These are phyloP conservation scores for Paramecium sexaurelia DNA, from an alignment of 73 alveolate genomes.

Conservation along the genomic window DNA sequence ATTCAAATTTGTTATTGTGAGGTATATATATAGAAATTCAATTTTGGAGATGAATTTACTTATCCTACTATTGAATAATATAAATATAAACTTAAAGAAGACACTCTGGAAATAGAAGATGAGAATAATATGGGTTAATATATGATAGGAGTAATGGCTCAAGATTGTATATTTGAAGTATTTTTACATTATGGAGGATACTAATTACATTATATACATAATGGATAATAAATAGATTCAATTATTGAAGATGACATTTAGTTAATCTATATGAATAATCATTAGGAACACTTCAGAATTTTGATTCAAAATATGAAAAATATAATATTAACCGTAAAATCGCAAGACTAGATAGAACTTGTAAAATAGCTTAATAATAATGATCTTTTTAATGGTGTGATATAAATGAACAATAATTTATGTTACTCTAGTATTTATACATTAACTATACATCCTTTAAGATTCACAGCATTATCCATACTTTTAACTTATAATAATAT, in stretches of 20 bases:
- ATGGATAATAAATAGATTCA: background rate
- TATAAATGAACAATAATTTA: background rate
- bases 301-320: background rate
- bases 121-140: background rate
- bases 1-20: constrained; percentile 1
- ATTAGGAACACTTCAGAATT: background rate
- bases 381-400: background rate
- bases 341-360: background rate
- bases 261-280: background rate
- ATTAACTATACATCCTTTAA: background rate
- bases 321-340: background rate
- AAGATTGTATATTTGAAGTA: background rate
- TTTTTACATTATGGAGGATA: background rate
- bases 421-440: background rate
- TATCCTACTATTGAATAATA: constrained; percentile 12
- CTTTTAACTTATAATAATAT: background rate
- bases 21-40: background rate
- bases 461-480: background rate
- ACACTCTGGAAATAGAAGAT: background rate
- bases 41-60: background rate
- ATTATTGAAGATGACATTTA: background rate
- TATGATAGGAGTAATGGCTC: background rate
- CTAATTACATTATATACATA: background rate
- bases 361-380: background rate
- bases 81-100: background rate